These are phyloP conservation scores for Populus euphratica DNA, from an alignment of 345 rosid genomes.

Conservation along the genomic window DNA sequence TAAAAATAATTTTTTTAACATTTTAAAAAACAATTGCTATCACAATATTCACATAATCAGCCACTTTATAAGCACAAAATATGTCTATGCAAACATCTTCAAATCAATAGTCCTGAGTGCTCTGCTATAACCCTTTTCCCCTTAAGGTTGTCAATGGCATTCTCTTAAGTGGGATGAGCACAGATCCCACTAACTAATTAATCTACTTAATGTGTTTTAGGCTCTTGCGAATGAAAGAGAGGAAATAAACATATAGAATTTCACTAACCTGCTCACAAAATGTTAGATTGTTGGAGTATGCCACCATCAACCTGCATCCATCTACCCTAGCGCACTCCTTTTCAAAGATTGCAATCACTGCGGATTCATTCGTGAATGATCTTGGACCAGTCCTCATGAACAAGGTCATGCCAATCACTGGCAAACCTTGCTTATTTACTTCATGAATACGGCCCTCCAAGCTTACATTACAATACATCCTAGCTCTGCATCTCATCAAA, in stretches of 20 bases:
- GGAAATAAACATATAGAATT: too few species aligned
- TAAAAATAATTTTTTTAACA: too few species aligned
- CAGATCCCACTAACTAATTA: not conserved
- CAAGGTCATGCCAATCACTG: slow-evolving; percentile 54
- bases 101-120: not conserved
- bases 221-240: not conserved
- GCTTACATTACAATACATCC: slow-evolving; percentile 47
- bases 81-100: not conserved
- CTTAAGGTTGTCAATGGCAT: not conserved
- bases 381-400: slow-evolving; percentile 70
- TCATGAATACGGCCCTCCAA: not conserved
- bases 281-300: slow-evolving; percentile 54
- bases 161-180: not conserved
- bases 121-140: not conserved
- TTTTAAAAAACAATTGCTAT: rapidly evolving
- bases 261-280: slow-evolving; percentile 62
- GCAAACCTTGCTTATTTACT: not conserved
- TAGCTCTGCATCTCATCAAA: slow-evolving; percentile 55
- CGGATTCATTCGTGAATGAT: slow-evolving; percentile 59
- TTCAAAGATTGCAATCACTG: slow-evolving; percentile 39
- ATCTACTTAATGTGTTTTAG: not conserved
- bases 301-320: slow-evolving; percentile 62
- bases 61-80: not conserved
- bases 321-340: slow-evolving; percentile 50
- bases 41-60: too few species aligned